Percentiles rank a stretch among this genome's conserved stretches.
Evolutionary conservation across 192 early-diverging fungal species (phyloP).

Genomic region (Backusella circina): DNA sequence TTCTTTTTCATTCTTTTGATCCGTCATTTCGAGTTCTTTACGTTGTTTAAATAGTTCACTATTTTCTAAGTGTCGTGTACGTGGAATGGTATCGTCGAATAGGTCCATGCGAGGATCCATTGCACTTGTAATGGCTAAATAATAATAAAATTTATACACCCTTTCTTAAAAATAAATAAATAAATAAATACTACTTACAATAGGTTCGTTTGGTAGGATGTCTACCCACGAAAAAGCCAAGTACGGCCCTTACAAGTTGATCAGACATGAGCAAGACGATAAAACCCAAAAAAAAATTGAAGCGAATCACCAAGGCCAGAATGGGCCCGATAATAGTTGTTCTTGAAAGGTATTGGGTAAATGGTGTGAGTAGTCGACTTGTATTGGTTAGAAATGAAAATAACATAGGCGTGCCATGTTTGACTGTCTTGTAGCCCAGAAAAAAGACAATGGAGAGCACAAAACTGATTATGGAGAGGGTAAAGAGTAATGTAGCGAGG

Average conservation of each 20-base stretch:
- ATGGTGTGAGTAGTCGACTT: constrained; percentile 14
- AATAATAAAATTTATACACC: not conserved
- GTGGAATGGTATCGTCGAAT: constrained; percentile 26
- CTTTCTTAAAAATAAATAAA: not conserved
- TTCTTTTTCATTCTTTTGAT: not conserved
- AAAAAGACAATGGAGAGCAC: constrained; percentile 13
- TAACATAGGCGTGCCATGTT: constrained; percentile 14
- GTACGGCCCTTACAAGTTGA: constrained; percentile 14
- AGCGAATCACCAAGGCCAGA: constrained; percentile 14
- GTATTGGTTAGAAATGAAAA: constrained; percentile 6
- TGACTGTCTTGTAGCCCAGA: constrained; percentile 24
- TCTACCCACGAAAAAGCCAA: constrained; percentile 21
- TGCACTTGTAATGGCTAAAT: constrained; percentile 25
- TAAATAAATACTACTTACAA: constrained; percentile 4
- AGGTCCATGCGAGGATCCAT: constrained; percentile 24
- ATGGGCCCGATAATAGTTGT: constrained; percentile 18
- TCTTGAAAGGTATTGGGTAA: constrained; percentile 13
- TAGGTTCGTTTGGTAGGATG: constrained; percentile 18
- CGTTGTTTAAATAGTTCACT: constrained; percentile 14
- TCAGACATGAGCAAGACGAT: constrained; percentile 20
- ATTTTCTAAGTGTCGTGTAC: constrained; percentile 16
- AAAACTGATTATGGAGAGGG: constrained; percentile 11
- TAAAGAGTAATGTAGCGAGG: constrained; percentile 10
- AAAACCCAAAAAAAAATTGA: constrained; percentile 29
- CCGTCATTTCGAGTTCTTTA: constrained; percentile 10